These are phyloP conservation scores for Candida buenavistaensis DNA, from an alignment of 1,139 yeast genomes.

Conservation along the genomic window DNA sequence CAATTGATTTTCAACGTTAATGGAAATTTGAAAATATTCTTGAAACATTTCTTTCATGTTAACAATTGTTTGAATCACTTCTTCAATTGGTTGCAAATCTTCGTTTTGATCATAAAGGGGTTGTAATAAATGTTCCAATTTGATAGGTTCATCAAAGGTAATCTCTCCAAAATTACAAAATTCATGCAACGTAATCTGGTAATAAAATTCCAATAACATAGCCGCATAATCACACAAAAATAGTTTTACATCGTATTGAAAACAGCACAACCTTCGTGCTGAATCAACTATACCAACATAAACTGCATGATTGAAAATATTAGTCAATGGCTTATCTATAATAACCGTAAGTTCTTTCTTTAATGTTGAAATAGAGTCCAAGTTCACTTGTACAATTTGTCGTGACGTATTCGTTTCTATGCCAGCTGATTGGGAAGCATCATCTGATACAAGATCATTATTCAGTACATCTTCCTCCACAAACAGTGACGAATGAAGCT, in stretches of 20 bases:
- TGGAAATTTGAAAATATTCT: slow-evolving; percentile 69
- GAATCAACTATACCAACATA: slow-evolving; percentile 85
- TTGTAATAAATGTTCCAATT: slow-evolving; percentile 29
- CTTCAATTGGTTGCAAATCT: slow-evolving; percentile 17
- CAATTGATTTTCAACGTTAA: slow-evolving; percentile 35
- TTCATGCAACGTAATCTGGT: slow-evolving; percentile 75
- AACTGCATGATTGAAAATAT: slow-evolving; percentile 66
- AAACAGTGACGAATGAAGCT: slow-evolving; percentile 2
- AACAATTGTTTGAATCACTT: slow-evolving; percentile 28
- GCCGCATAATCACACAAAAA: slow-evolving; percentile 81
- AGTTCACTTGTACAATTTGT: slow-evolving; percentile 35
- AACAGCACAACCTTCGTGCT: slow-evolving; percentile 67
- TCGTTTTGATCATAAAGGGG: slow-evolving; percentile 20
- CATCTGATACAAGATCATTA: slow-evolving; percentile 11
- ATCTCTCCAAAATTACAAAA: slow-evolving; percentile 81
- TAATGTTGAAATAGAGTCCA: slow-evolving; percentile 61
- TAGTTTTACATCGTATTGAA: slow-evolving; percentile 79
- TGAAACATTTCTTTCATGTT: slow-evolving; percentile 71
- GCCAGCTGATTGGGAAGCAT: slow-evolving; percentile 9
- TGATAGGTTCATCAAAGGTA: slow-evolving; percentile 38
- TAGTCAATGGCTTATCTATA: slow-evolving; percentile 58
- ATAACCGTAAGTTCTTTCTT: slow-evolving; percentile 48
- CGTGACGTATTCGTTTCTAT: slow-evolving; percentile 6
- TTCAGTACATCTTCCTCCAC: slow-evolving; percentile 5
- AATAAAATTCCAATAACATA: slow-evolving; percentile 66